These are phyloP conservation scores for Mollisia scopiformis DNA, from an alignment of 2,329 filamentous ascomycete species.

Conservation along the genomic window DNA sequence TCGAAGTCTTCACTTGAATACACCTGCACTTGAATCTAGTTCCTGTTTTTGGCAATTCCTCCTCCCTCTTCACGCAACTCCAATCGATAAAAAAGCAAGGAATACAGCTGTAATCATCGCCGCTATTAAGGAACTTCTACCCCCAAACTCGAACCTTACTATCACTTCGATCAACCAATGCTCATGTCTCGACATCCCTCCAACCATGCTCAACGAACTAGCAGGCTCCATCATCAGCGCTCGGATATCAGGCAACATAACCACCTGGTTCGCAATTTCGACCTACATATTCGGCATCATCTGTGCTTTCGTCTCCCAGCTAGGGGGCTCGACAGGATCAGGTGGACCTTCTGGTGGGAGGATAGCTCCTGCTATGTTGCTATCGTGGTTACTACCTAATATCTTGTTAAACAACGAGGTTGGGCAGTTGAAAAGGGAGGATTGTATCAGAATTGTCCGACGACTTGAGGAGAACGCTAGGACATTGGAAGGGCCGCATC, in stretches of 20 bases:
- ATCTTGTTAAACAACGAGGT: background rate
- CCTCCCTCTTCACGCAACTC: background rate
- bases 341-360: background rate
- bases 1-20: background rate
- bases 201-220: background rate
- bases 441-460: background rate
- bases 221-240: background rate
- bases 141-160: background rate
- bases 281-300: slow-evolving; percentile 2
- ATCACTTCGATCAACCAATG: background rate
- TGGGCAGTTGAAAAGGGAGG: background rate
- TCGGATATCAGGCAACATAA: background rate
- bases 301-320: background rate
- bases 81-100: background rate
- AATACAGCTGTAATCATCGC: background rate
- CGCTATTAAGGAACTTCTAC: background rate
- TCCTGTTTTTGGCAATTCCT: too few relatives aligned
- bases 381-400: background rate
- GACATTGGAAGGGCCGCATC: background rate
- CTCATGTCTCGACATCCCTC: background rate
- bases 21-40: background rate
- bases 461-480: background rate
- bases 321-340: background rate
- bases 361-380: background rate
- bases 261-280: background rate